Evolutionary conservation across 164 flowering plant species (phyloP), one percentile per base, ranked within the genome.

Genomic region (Chloranthus sessilifolius): DNA sequence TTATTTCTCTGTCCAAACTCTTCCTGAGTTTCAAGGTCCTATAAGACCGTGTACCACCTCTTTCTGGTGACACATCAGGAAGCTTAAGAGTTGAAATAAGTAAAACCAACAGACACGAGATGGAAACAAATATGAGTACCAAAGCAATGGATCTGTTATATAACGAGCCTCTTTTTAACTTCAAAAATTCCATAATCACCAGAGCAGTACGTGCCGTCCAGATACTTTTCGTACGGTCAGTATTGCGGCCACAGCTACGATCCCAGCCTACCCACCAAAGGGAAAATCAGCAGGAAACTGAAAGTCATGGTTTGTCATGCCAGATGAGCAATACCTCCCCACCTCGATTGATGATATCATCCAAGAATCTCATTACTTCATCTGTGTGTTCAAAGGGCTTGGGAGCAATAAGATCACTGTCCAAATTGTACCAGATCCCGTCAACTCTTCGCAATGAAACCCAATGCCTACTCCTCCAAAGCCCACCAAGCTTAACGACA

Each of bases 401-500:
- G 15, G 95, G 95, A 41, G 66, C 43, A 34, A 16, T 27, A 48
- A 92, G 68, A 77, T 92, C 95, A 73, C 97, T 88, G 63, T 92
- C 99, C 76, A 92, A 82, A 63, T 88, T 86, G 69, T 84, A 86
- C 95, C 97, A 92, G 64, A 79, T 65, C 33, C 79, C 82, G 3
- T 55, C 73, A 28, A 88, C 67, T 67, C 63, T 79, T 50, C 82
- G 76, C 71, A 92, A 9, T 19, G 89, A 47, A 53, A 82, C 60
- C 95, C 97, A 92, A 58, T 92, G 97, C 70, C 97, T 70, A 60
- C 88, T 43, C 62, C 58, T 84, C 95, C 95, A 92, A 55, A 92
- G 26, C 60, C 95, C 95, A 36, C 64, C 78, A 65, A 65, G 82
- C 66, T 68, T 75, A 33, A 56, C 83, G 15, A 81, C 84, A 0